A percentile compares a stretch with the other conserved stretches of the same genome.
phyloP scores from a whole-genome alignment of 2,329 filamentous ascomycete species.

The Curvularia sp. region DNA sequence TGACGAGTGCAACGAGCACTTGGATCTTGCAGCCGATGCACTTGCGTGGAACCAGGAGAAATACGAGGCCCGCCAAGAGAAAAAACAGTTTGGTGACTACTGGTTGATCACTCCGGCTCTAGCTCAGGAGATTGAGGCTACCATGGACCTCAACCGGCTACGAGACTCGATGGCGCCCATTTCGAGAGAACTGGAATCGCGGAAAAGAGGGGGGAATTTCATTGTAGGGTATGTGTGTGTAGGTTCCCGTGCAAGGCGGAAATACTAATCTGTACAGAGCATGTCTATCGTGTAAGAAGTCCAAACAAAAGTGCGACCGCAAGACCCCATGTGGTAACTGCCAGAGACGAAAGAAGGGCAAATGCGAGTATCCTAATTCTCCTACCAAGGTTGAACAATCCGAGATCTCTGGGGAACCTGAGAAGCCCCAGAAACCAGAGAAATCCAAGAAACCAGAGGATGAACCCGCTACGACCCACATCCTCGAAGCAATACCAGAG shows the following conservation, averaged over 20 bases:
- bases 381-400: conserved; percentile 8
- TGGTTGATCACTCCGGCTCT: conserved; percentile 68
- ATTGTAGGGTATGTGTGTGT: conserved; percentile 19
- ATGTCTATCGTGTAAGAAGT: conserved; percentile 19
- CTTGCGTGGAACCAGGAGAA: conserved; percentile 70
- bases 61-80: conserved; percentile 67
- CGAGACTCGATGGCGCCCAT: conserved; percentile 30
- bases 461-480: background rate
- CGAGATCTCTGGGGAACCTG: background rate
- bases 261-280: conserved; percentile 12
- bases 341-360: conserved; percentile 8
- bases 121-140: conserved; percentile 48
- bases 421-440: background rate
- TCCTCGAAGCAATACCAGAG: conserved; percentile 45
- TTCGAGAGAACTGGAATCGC: conserved; percentile 16
- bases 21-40: conserved; percentile 73
- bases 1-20: conserved; percentile 66
- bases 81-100: conserved; percentile 64
- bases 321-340: conserved; percentile 21
- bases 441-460: background rate
- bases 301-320: conserved; percentile 24
- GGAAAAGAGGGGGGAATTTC: conserved; percentile 10
- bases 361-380: conserved; percentile 18
- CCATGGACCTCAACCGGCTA: conserved; percentile 17
- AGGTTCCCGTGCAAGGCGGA: no score